These are phyloP conservation scores for Kuraishia hungarica DNA, from an alignment of 805 yeast genomes.

Conservation along the genomic window DNA sequence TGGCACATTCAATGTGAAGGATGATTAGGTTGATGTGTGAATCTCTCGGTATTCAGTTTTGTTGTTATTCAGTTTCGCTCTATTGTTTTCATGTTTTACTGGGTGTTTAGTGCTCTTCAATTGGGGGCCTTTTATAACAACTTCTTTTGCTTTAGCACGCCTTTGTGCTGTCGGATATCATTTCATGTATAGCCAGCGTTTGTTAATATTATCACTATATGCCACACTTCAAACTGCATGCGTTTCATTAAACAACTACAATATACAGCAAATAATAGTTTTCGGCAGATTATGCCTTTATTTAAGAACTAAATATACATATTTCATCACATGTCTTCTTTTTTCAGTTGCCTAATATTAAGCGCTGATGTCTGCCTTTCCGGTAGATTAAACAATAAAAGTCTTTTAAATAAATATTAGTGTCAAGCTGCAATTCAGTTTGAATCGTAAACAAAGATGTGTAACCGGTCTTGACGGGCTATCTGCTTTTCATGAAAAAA, in stretches of 20 bases:
- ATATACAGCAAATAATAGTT: background rate
- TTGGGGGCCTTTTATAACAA: background rate
- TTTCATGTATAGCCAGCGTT: background rate
- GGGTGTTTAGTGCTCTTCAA: background rate
- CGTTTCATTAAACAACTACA: background rate
- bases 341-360: background rate
- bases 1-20: background rate
- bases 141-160: background rate
- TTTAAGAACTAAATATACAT: background rate
- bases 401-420: background rate
- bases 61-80: background rate
- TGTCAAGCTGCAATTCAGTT: background rate
- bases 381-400: background rate
- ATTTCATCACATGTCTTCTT: background rate
- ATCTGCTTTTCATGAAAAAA: background rate
- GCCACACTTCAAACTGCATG: background rate
- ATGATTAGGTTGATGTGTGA: background rate
- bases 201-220: background rate
- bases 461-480: background rate
- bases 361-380: background rate
- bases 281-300: background rate
- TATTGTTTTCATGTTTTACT: background rate
- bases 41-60: background rate
- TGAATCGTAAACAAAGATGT: background rate
- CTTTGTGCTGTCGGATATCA: background rate